These are phyloP conservation scores for Pleurotus pulmonarius DNA, from an alignment of 768 basidiomycete genomes.

Conservation along the genomic window DNA sequence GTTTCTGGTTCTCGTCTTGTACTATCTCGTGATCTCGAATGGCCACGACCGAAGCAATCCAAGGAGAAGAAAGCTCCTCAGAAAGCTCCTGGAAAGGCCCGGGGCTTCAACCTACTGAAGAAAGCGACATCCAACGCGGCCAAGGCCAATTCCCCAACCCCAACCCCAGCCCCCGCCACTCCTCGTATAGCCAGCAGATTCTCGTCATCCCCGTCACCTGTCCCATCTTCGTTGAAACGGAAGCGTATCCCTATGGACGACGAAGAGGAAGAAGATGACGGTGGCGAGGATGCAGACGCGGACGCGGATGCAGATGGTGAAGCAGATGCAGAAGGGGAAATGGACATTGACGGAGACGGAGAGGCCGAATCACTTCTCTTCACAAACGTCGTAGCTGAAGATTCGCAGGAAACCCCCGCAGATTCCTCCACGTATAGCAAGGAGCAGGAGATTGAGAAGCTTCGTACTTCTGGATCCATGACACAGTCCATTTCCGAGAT, in stretches of 20 bases:
- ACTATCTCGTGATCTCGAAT: conserved; percentile 83
- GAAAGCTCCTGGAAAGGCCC: conserved; percentile 59
- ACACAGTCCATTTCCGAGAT: conserved; percentile 98
- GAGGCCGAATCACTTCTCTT: conserved; percentile 68
- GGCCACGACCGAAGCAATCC: conserved; percentile 84
- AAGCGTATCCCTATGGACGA: conserved; percentile 59
- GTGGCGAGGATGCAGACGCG: conserved; percentile 51
- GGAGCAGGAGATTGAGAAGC: conserved; percentile 97
- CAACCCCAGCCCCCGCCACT: conserved; percentile 53
- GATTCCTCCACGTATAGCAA: conserved; percentile 79
- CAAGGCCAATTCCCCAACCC: conserved; percentile 52
- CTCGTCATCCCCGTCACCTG: conserved; percentile 55
- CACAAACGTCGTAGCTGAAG: conserved; percentile 36
- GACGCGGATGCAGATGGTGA: conserved; percentile 53
- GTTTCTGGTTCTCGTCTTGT: conserved; percentile 85
- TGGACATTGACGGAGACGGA: conserved; percentile 75
- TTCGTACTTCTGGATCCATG: conserved; percentile 97
- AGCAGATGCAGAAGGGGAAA: conserved; percentile 65
- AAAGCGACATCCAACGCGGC: conserved; percentile 69
- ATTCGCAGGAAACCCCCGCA: conserved; percentile 41
- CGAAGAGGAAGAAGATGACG: conserved; percentile 57
- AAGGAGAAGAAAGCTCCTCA: conserved; percentile 51
- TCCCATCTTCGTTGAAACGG: conserved; percentile 56
- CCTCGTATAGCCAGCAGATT: conserved; percentile 27
- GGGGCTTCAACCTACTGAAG: conserved; percentile 57